Percentiles rank a stretch among this genome's conserved stretches.
phyloP scores from a whole-genome alignment of 441 rosid species.

The Flueggea neowawraea region DNA sequence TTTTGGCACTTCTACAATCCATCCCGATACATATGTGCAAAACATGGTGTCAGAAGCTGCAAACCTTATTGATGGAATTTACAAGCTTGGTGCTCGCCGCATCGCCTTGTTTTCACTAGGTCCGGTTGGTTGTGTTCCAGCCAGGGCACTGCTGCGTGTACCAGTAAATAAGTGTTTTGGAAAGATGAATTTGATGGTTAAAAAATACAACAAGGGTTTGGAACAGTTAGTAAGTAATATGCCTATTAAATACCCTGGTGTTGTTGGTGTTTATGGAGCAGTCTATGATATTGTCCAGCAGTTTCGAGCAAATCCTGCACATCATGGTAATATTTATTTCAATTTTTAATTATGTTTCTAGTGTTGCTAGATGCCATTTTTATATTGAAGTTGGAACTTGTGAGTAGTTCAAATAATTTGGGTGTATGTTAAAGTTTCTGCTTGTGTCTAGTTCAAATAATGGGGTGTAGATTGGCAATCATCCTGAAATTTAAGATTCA shows the following conservation, averaged over 20 bases:
- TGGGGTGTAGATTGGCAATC: too few relatives aligned
- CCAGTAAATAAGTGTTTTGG: constrained; percentile 41
- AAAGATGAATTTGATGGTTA: constrained; percentile 52
- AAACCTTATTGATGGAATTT: constrained; percentile 25
- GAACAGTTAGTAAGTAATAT: constrained; percentile 35
- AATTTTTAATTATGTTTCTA: too few relatives aligned
- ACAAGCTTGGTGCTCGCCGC: constrained; percentile 42
- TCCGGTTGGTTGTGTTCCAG: constrained; percentile 54
- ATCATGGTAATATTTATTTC: constrained; percentile 32
- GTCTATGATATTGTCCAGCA: constrained; percentile 43
- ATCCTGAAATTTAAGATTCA: too few relatives aligned
- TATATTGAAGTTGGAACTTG: too few relatives aligned
- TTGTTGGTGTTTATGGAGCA: constrained; percentile 42
- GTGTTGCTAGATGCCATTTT: too few relatives aligned
- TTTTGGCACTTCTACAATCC: constrained; percentile 21
- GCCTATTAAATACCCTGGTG: constrained; percentile 36
- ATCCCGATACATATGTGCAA: constrained; percentile 37
- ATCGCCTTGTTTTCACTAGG: constrained; percentile 46
- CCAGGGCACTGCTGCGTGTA: constrained; percentile 41
- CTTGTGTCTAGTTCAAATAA: too few relatives aligned
- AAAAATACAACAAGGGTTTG: constrained; percentile 41
- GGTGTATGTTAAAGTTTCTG: too few relatives aligned
- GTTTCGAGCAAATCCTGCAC: constrained; percentile 38
- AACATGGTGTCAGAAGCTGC: constrained; percentile 38
- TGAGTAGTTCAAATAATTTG: too few relatives aligned